A percentile compares a stretch with the other conserved stretches of the same genome.
Conservation (phyloP, 441 rosid genomes). For the Mallotus repandus region DNA sequence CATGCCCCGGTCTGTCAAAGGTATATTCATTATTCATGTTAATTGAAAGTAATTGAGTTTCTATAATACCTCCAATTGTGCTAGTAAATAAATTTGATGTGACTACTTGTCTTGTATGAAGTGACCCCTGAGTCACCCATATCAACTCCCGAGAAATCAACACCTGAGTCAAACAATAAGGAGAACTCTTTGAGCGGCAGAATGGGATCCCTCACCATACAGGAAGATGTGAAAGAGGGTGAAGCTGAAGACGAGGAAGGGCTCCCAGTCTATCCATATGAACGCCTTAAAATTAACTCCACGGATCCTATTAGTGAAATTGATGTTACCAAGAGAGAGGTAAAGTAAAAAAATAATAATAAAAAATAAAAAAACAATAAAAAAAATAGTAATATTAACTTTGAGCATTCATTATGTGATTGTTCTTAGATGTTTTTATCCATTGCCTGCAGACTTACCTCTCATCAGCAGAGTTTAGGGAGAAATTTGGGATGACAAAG, state of each 20-base stretch:
- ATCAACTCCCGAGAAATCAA: constrained; percentile 42
- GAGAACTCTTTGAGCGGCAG: constrained; percentile 62
- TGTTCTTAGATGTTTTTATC: constrained; percentile 26
- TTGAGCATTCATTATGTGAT: neutral
- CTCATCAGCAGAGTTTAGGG: constrained; percentile 71
- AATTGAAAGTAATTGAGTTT: constrained; percentile 3
- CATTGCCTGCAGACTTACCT: constrained; percentile 68
- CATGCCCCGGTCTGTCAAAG: constrained; percentile 69
- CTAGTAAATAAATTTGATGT: neutral
- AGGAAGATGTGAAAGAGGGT: constrained; percentile 82
- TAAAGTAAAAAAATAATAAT: constrained; percentile 13
- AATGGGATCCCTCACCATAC: constrained; percentile 71
- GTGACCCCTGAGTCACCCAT: constrained; percentile 52
- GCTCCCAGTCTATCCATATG: constrained; percentile 70
- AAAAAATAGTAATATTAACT: constrained; percentile 12
- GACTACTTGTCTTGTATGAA: constrained; percentile 31
- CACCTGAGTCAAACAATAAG: constrained; percentile 48
- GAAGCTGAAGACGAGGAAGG: constrained; percentile 91
- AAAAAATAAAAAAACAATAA: neutral
- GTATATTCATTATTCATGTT: constrained; percentile 32
- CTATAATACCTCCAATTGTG: neutral
- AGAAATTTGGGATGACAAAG: constrained; percentile 91
- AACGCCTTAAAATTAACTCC: constrained; percentile 66
- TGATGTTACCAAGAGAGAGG: constrained; percentile 92
- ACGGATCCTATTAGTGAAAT: constrained; percentile 71